Percentiles rank a stretch among this genome's conserved stretches.
Conservation (phyloP, 768 basidiomycete species). For the Mycena filopes region DNA sequence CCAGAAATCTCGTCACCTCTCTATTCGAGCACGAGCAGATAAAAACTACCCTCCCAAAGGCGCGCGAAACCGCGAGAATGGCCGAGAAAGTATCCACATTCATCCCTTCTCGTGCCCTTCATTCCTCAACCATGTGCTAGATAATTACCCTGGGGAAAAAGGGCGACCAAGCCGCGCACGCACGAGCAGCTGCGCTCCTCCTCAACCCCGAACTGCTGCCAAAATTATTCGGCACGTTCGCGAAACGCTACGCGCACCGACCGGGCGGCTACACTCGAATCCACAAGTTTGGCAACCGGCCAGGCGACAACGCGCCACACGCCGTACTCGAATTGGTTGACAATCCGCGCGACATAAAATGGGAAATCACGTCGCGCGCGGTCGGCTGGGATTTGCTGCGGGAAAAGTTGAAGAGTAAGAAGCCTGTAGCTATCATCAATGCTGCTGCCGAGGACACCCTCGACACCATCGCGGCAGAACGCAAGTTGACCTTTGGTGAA, state of each 20-base stretch:
- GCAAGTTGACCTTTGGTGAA: constrained; percentile 47
- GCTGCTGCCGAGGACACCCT: constrained; percentile 58
- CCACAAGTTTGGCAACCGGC: constrained; percentile 88
- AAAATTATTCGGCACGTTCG: constrained; percentile 86
- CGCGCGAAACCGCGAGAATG: constrained; percentile 88
- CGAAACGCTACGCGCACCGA: constrained; percentile 81
- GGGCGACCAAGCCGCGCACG: constrained; percentile 74
- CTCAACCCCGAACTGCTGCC: constrained; percentile 76
- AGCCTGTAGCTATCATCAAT: constrained; percentile 60
- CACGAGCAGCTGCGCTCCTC: constrained; percentile 82
- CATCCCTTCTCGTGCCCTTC: constrained; percentile 34
- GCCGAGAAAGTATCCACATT: constrained; percentile 79
- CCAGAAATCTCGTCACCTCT: constrained; percentile 92
- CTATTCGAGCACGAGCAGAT: constrained; percentile 96
- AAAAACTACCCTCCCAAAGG: constrained; percentile 95
- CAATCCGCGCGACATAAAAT: constrained; percentile 87
- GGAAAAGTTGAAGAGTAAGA: constrained; percentile 58
- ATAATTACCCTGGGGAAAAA: constrained; percentile 94
- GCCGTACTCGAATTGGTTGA: constrained; percentile 97
- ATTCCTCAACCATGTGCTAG: constrained; percentile 48
- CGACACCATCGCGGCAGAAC: constrained; percentile 62
- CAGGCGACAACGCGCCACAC: constrained; percentile 92
- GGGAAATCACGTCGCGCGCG: constrained; percentile 88
- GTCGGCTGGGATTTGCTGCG: constrained; percentile 86
- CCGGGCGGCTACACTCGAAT: constrained; percentile 97